Conservation (phyloP, 805 yeast genomes). For the Pichia membranifaciens region DNA sequence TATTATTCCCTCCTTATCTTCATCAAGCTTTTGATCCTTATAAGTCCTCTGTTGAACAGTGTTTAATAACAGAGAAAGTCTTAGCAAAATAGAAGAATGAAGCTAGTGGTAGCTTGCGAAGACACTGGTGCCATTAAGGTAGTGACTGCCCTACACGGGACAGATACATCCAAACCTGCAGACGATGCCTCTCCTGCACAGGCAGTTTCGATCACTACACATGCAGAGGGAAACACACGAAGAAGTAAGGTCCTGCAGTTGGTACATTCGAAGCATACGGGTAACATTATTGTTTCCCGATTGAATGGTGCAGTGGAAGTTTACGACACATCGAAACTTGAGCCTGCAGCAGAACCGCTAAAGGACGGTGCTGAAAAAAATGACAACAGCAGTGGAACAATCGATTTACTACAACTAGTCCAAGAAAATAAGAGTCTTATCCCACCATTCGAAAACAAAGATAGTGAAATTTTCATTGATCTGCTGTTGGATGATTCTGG, state of each 20-base stretch:
- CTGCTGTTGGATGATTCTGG: conserved; percentile 18
- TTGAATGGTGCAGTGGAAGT: conserved; percentile 38
- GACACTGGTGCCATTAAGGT: conserved; percentile 66
- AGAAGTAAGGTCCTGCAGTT: conserved; percentile 33
- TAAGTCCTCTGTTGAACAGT: too few species aligned
- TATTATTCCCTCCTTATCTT: too few species aligned
- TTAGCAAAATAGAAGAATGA: too few species aligned
- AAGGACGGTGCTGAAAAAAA: not conserved
- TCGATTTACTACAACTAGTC: conserved; percentile 9
- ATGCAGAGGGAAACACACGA: conserved; percentile 26
- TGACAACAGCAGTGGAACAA: conserved; percentile 3
- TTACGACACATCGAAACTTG: conserved; percentile 27
- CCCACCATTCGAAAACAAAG: not conserved
- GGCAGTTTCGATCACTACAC: conserved; percentile 40
- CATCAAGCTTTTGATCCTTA: too few species aligned
- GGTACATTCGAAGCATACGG: conserved; percentile 20
- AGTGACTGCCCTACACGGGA: conserved; percentile 56
- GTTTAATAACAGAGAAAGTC: too few species aligned
- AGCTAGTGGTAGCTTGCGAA: conserved; percentile 55
- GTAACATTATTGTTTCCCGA: conserved; percentile 38
- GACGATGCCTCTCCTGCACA: conserved; percentile 3
- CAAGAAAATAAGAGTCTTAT: conserved; percentile 3
- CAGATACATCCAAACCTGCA: conserved; percentile 67
- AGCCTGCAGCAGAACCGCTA: conserved; percentile 6
- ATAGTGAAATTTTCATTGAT: conserved; percentile 16